Evolutionary conservation across 1,284 basidiomycete species (phyloP), one percentile per base, ranked within the genome.

Genomic region (Ceratobasidium sp.): DNA sequence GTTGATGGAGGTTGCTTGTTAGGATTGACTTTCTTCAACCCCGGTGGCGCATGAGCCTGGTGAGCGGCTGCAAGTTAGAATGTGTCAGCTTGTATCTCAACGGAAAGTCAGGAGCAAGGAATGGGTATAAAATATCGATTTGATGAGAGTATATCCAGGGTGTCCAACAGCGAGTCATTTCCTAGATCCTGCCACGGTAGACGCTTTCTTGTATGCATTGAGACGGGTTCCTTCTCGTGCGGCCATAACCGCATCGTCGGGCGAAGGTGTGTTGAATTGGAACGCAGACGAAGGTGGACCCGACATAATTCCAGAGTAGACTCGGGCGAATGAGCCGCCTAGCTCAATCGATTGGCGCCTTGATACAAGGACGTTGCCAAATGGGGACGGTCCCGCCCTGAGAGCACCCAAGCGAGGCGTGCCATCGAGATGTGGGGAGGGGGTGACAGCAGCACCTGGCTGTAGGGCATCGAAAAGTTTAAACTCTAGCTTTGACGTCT

Each of bases 221-320:
- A 82, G 69, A 37, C 82, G 79, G 8, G 95, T 94, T 62, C 93
- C 93, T 73, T 88, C 89, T 46, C 95, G 90, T 49, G 95, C 94
- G 79, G 89, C 90, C 81, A 93, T 85, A 15, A 97, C 90, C 76
- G 92, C 84, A 81, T 97, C 95, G 80, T 97, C 95, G 13, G 95
- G 95, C 82, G 95, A 96, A n/a, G 93, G 94, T 32, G 87, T 86
- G 78, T 94, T 89, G 80, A 96, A 96, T 8, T 89, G 86, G 81
- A 93, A 95, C 1, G 67, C 61, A 2, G 77, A 65, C 11, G 61
- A 34, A 46, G 43, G 51, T 29, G 57, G 54, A 7, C 22, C 57
- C 25, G 46, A 57, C 22, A 76, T 15, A 46, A 57, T 29, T 11
- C 69, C 61, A 64, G 67, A 64, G 52, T 77, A 65, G 37, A 66